Evolutionary conservation across 208 protist species (phyloP), one percentile per base, ranked within the genome.

Genomic region (Naegleria fowleri): DNA sequence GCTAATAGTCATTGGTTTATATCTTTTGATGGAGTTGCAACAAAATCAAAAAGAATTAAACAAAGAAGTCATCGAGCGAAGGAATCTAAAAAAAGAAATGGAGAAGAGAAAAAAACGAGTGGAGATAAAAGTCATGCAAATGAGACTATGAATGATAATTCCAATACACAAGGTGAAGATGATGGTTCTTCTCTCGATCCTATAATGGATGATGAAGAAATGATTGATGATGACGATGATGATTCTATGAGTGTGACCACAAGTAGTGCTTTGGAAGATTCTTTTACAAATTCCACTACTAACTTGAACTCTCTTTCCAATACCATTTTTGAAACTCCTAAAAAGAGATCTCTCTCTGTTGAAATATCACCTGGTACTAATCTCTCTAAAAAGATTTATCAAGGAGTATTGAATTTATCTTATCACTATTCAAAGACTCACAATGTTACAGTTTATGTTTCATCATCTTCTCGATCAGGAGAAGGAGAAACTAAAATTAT

Each of bases 401-500:
- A 67, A 67, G 11, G 6, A 67, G 22, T 67, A 67, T 29, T 29
- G 11, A 67, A 67, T 29, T 67, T 67, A 67, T 1, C 55, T 29
- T 67, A 22, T 29, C 55, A 67, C 3, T 29, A 29, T 29, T 67
- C 19, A 29, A 67, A 67, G 22, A 67, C 11, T 29, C 22, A 29
- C 3, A 67, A 67, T 29, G 22, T 67, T 36, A n/a, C 19, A 36
- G 25, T 79, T 36, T 79, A 79, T 79, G 29, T 79, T 36, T 79
- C 67, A 15, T 36, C 67, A 36, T 13, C 67, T 79, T 13, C 5
- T 79, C 19, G 67, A 79, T 29, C 16, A 79, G 67, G 67, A 36
- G 67, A 79, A 79, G 67, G 67, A 36, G 67, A 79, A 79, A 36
- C 29, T 79, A 79, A 79, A 36, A 79, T 79, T 36, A 79, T 79